Conservation (phyloP, 768 basidiomycete species). For the Cantharellus cinnabarinus region DNA sequence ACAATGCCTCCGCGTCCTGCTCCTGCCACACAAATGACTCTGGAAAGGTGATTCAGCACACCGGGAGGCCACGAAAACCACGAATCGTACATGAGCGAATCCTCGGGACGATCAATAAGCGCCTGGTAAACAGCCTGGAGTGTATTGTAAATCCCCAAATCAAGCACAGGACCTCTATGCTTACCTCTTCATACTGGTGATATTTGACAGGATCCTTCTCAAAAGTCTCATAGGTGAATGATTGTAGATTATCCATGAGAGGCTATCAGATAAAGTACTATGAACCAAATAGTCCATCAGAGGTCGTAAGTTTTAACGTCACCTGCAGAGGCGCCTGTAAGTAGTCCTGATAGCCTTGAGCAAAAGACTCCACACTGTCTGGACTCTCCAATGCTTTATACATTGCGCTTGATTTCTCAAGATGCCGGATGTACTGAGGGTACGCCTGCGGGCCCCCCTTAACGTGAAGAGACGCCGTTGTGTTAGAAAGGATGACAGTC, state of each 20-base stretch:
- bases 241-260: conserved; percentile 91
- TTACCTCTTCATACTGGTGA: conserved; percentile 77
- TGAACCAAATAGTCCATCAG: conserved; percentile 4
- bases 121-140: conserved; percentile 9
- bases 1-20: conserved; percentile 91
- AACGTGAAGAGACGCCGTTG: conserved; percentile 39
- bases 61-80: neutral
- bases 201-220: conserved; percentile 98
- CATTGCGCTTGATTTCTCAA: conserved; percentile 57
- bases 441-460: conserved; percentile 76
- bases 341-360: conserved; percentile 85
- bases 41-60: conserved; percentile 15
- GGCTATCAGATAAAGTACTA: conserved; percentile 32
- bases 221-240: conserved; percentile 90
- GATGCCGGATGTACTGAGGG: conserved; percentile 66
- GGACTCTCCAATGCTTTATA: conserved; percentile 40
- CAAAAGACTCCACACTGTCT: conserved; percentile 76
- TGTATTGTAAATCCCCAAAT: neutral
- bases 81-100: conserved; percentile 38
- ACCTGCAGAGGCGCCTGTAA: conserved; percentile 89
- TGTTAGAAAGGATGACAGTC: conserved; percentile 60
- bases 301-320: conserved; percentile 9
- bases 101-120: conserved; percentile 45
- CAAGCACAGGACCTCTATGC: neutral
- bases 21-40: conserved; percentile 78